Base-by-base conservation (phyloP, 2,329 filamentous ascomycete genomes). In the Sclerotiophoma versabilis region DNA sequence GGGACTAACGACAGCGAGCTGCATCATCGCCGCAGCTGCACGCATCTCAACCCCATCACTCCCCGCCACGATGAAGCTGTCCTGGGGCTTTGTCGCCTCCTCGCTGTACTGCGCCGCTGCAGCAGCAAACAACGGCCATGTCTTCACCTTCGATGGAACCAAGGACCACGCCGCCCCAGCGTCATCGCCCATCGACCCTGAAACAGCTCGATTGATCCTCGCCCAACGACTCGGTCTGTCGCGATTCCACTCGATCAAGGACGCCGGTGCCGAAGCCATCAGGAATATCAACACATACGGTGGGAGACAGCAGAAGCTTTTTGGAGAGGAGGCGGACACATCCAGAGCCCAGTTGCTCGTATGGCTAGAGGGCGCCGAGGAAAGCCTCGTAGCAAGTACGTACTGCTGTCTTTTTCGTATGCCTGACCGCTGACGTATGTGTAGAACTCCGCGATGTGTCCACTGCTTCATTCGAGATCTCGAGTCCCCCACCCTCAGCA, bases 191-290 rank as follows among this genome's bases (percentile, higher is more conserved):
- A 59, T 76, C 55, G 65, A 51, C 62, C 75, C 80, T 14, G 73
- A 77, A 49, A 76, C 77, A 32, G 79, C 81, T 60, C 75, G 81
- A 66, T 68, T 83, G 52, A 76, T 83, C 42, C 65, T 83, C 54
- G 81, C 81, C 43, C 78, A 81, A 67, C 72, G 80, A 63, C 75
- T 82, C 22, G 80, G 80, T 15, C 71, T 83, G 27, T 79, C 80
- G 47, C 74, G 77, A 48, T 83, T 77, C 69, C 80, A 83, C 60
- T 66, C 71, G 20, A 66, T 80, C 41, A 71, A 76, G 52, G 60
- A 76, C 54, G 60, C 71, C 23, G 72, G 73, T 42, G 72, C 77
- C 10, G 72, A 77, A 9, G 71, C 71, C n/a, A 65, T 83, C 44
- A 61, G 74, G 29, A 75, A 77, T 41, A 75, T 84, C 58, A 82